Evolutionary conservation across 495 filamentous ascomycete species (phyloP).

Genomic region (Talaromyces proteolyticus): DNA sequence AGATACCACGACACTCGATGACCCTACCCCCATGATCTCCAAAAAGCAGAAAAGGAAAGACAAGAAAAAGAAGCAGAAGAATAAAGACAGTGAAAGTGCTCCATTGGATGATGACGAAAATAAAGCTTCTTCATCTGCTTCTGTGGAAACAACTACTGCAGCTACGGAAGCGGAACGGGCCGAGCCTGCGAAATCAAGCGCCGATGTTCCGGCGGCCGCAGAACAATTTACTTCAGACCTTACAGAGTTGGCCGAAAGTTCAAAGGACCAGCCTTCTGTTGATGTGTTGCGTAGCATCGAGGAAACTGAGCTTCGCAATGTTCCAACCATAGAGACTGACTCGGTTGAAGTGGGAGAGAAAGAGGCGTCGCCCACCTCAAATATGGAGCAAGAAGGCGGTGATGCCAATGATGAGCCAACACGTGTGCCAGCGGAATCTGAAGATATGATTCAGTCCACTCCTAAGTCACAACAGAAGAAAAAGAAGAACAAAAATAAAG

Average conservation of each 20-base stretch:
- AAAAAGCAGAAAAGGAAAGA: conserved; percentile 32
- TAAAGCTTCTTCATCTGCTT: background rate
- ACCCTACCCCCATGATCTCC: conserved; percentile 11
- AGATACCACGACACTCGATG: conserved; percentile 6
- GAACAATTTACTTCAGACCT: background rate
- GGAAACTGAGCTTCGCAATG: background rate
- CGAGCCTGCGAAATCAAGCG: background rate
- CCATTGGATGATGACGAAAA: conserved; percentile 5
- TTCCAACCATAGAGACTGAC: conserved; percentile 1
- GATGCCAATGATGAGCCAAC: background rate
- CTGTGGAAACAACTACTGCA: background rate
- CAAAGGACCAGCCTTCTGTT: background rate
- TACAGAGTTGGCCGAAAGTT: conserved; percentile 1
- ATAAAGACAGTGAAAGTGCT: conserved; percentile 11
- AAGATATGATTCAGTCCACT: conserved; percentile 3
- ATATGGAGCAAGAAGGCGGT: conserved; percentile 4
- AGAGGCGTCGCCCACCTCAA: background rate
- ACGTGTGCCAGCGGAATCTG: conserved; percentile 7
- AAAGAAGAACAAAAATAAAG: conserved; percentile 10
- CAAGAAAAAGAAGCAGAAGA: conserved; percentile 29
- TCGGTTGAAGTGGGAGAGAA: conserved; percentile 2
- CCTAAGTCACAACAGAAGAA: conserved; percentile 5
- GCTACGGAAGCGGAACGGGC: background rate
- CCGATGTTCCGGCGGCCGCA: background rate
- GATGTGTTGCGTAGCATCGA: background rate